These are phyloP conservation scores for Lactifluus hygrophoroides DNA, from an alignment of 768 basidiomycete species.

Conservation along the genomic window DNA sequence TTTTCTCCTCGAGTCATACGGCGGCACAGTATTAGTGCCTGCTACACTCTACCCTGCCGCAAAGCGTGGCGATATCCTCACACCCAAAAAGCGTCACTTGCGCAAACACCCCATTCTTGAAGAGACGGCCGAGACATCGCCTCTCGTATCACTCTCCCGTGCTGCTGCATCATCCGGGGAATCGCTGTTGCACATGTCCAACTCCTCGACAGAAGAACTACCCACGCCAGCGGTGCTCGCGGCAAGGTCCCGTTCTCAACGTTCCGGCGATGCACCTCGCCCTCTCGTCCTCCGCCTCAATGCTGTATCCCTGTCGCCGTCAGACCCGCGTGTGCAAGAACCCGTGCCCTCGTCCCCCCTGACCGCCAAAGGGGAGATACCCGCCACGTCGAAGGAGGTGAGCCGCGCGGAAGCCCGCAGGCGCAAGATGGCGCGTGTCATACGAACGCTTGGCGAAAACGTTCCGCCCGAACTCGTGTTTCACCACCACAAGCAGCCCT, in stretches of 20 bases:
- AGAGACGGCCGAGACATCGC: neutral
- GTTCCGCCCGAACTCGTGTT: conserved; percentile 27
- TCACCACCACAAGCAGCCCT: too few relatives aligned
- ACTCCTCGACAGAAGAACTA: conserved; percentile 22
- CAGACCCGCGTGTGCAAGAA: conserved; percentile 25
- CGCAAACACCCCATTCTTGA: conserved; percentile 9
- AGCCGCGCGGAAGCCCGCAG: conserved; percentile 9
- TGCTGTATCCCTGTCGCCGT: conserved; percentile 23
- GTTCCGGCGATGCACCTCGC: conserved; percentile 20
- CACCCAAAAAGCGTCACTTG: conserved; percentile 1
- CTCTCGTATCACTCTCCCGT: neutral
- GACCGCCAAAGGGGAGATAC: neutral
- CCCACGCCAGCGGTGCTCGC: conserved; percentile 18
- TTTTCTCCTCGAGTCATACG: conserved; percentile 14
- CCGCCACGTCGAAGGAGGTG: conserved; percentile 5
- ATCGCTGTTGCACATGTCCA: conserved; percentile 22
- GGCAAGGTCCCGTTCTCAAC: conserved; percentile 5
- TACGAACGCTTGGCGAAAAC: conserved; percentile 26
- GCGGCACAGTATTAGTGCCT: neutral
- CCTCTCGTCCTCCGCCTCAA: conserved; percentile 30
- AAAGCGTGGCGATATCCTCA: neutral
- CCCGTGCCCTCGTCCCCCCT: conserved; percentile 29
- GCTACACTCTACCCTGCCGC: neutral
- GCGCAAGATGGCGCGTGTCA: conserved; percentile 20
- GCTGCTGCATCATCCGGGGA: conserved; percentile 21